phyloP scores from a whole-genome alignment of 345 rosid species.

The Corchorus capsularis region DNA sequence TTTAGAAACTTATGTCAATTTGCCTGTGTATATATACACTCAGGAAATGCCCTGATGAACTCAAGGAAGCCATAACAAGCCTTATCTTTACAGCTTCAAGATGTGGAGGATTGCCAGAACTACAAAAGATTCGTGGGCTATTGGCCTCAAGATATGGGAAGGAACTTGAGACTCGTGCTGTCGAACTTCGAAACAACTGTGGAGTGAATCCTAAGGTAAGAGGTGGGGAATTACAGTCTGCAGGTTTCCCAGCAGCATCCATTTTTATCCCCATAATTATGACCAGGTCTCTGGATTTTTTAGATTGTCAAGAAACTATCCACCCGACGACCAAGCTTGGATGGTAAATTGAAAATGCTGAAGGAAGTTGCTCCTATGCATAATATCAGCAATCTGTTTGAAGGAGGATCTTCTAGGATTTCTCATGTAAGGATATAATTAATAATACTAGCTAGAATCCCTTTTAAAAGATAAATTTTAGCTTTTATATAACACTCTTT shows the following conservation, averaged over 20 bases:
- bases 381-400: neutral
- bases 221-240: neutral
- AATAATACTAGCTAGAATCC: neutral
- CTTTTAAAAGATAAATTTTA: neutral
- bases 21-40: neutral
- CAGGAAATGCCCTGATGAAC: slow-evolving; percentile 17
- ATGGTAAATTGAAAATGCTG: neutral
- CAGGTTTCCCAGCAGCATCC: neutral
- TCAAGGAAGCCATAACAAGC: slow-evolving; percentile 14
- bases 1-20: neutral
- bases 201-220: slow-evolving; percentile 21
- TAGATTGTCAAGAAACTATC: slow-evolving; percentile 14
- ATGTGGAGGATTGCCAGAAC: slow-evolving; percentile 17
- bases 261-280: neutral
- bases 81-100: slow-evolving; percentile 19
- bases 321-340: neutral
- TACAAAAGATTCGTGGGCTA: slow-evolving; percentile 2
- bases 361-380: slow-evolving; percentile 13
- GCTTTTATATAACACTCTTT: neutral
- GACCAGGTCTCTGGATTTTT: neutral
- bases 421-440: neutral
- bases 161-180: neutral
- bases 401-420: neutral
- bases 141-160: slow-evolving; percentile 7
- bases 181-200: slow-evolving; percentile 15